Base-by-base conservation (phyloP, 1,139 yeast genomes). In the Meyerozyma sp. region DNA sequence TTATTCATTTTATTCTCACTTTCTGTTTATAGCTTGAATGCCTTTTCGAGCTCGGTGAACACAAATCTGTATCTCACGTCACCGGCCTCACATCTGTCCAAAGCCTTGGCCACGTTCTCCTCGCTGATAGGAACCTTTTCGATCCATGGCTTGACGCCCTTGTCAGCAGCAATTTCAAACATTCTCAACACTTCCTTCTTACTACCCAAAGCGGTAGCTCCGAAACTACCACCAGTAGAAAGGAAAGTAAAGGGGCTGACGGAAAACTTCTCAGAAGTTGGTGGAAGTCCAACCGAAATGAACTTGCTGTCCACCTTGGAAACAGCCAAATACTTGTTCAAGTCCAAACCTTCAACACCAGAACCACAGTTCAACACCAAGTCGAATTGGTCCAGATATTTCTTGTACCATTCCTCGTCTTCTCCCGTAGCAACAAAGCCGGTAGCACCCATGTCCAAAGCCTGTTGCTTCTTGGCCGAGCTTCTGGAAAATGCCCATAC, bases 211-310 rank as follows among this genome's bases (percentile, higher is more conserved):
- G 57, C 49, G 1, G 74, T 62, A 41, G 70, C 52, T 25, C 67
- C 64, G 42, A 71, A 61, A 28, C 61, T 49, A 25, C 60, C 58
- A 44, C 66, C 72, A 46, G 58, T 59, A 36, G 57, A 52, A 50
- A 75, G 62, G 58, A 77, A 73, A 23, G 73, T 63, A 52, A 68
- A 64, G 42, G 81, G 78, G 16, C 63, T 58, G 36, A 76, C 67
- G 35, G 61, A 58, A 43, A 48, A 70, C 60, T 46, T 63, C 63
- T 74, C 55, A 4, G 45, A 49, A 4, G 44, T 47, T 26, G 70
- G 66, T 40, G 81, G 81, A 46, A 79, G 65, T 42, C 85, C 83
- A 43, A 78, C 84, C 32, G 80, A 68, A 41, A 79, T 66, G 54
- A 80, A 73, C 43, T 68, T 66, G 42, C 76, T 75, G 56, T 75